A percentile compares a stretch with the other conserved stretches of the same genome.
Conservation (phyloP, 2,329 filamentous ascomycete species). For the Magnaporthiopsis rhizophila region DNA sequence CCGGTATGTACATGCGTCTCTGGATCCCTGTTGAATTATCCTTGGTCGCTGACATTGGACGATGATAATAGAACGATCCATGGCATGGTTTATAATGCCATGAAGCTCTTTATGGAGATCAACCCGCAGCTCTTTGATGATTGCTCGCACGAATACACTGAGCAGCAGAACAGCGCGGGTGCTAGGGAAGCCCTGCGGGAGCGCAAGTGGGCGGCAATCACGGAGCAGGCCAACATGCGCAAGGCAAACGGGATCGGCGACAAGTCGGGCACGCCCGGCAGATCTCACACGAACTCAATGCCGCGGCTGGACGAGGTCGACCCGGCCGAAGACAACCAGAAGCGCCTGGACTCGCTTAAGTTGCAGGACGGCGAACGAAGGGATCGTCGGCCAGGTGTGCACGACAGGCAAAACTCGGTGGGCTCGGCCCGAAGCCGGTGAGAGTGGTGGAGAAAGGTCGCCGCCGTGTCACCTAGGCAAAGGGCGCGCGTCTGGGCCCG, state of each 20-base stretch:
- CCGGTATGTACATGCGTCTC: constrained; percentile 45
- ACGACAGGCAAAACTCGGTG: constrained; percentile 54
- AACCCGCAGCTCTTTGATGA: constrained; percentile 98
- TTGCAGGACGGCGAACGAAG: constrained; percentile 72
- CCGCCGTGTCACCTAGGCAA: constrained; percentile 8
- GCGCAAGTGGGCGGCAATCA: constrained; percentile 81
- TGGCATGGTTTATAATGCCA: constrained; percentile 99
- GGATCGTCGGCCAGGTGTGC: constrained; percentile 40
- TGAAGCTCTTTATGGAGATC: constrained; percentile 99
- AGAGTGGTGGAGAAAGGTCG: background rate
- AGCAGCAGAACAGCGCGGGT: constrained; percentile 88
- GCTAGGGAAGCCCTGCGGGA: constrained; percentile 74
- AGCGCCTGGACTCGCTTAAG: constrained; percentile 81
- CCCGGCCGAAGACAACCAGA: constrained; percentile 73
- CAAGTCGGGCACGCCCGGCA: constrained; percentile 24
- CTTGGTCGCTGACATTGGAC: background rate
- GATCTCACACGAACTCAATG: constrained; percentile 32
- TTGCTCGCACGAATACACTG: constrained; percentile 95
- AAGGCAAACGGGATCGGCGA: constrained; percentile 36
- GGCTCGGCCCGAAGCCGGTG: constrained; percentile 44
- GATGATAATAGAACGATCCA: constrained; percentile 71
- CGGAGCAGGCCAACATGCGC: constrained; percentile 68
- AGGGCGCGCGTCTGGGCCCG: constrained; percentile 9
- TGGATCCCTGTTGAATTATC: background rate
- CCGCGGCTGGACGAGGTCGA: constrained; percentile 67